Evolutionary conservation across 23 red algal genomes (phyloP), one percentile per base, ranked within the genome.

Genomic region (Porphyridium purpureum): DNA sequence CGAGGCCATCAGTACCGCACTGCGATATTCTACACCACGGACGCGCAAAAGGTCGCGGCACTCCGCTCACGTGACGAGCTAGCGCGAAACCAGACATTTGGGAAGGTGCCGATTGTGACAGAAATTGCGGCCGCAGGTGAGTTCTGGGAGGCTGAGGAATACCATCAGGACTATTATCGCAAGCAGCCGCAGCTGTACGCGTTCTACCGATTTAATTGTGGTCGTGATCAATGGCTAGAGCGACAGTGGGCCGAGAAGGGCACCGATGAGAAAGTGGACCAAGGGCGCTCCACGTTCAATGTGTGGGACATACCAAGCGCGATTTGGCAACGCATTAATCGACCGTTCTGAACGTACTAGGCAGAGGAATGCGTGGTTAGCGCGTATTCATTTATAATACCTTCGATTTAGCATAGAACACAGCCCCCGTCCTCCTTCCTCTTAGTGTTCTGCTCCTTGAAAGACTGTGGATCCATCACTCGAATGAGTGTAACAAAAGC

Each of bases 141-240:
- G 7, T 61, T 61, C 32, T 61, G 29, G 33, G 8, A 9, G 29
- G 57, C 57, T 6, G 57, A 61, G 47, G 38, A 61, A 11, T 61
- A 61, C 17, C 57, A 61, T 23, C 57, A 61, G 47, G 21, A 61
- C 17, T 61, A 34, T 23, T 61, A 44, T 27, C 26, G 38, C 7
- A 61, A 6, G 32, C 26, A 50, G 26, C 11, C 33, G 33, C 17
- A n/a, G n/a, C 57, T 44, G 14, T 61, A 61, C 21, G 32, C 6
- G 35, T 61, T 50, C 8, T 61, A 61, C 57, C 31, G 57, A 7
- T 6, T 9, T n/a, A 50, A 50, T 27, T 61, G 33, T 44, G 57
- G 57, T 6, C 5, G 57, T 6, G 57, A 61, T 61, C 7, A 9
- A 9, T 61, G n/a, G 7, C 11, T 61, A 9, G 57, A 61, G 7